Percentiles rank a stretch among this genome's conserved stretches.
Evolutionary conservation across 352 stramenopile genomes (phyloP).

Genomic region (Lagenidium sp.): DNA sequence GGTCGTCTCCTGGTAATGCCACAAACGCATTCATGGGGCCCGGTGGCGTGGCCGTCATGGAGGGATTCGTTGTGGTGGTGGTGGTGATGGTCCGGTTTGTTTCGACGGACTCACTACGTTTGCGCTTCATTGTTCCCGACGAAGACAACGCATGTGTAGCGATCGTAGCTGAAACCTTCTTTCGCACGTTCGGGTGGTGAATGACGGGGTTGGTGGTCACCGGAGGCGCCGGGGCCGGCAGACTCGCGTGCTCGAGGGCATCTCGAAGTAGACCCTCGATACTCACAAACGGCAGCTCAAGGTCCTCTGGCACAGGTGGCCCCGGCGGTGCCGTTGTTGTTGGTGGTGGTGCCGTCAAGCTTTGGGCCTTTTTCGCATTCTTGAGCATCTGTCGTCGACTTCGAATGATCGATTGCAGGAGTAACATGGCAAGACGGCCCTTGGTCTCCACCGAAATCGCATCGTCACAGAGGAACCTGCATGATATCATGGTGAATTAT

Average conservation of each 20-base stretch:
- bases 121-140: constrained; percentile 12
- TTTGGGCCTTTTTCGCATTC: constrained; percentile 19
- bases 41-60: too few species aligned
- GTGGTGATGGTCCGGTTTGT: too few species aligned
- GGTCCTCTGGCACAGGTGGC: neutral
- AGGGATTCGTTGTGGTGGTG: too few species aligned
- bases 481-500: too few species aligned
- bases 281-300: constrained; percentile 4
- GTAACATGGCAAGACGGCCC: constrained; percentile 25
- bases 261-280: constrained; percentile 13
- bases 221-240: constrained; percentile 7
- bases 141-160: too few species aligned
- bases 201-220: constrained; percentile 15
- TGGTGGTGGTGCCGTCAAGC: neutral
- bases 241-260: constrained; percentile 11
- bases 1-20: too few species aligned
- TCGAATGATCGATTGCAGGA: constrained; percentile 61
- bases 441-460: constrained; percentile 31
- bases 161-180: too few species aligned
- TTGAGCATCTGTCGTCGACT: constrained; percentile 75
- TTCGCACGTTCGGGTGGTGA: constrained; percentile 53
- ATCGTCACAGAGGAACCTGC: constrained; percentile 21
- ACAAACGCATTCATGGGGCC: too few species aligned
- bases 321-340: neutral
- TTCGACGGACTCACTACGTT: too few species aligned